Evolutionary conservation across 2,329 filamentous ascomycete genomes (phyloP), one percentile per base, ranked within the genome.

Genomic region (Ophiostoma piceae): DNA sequence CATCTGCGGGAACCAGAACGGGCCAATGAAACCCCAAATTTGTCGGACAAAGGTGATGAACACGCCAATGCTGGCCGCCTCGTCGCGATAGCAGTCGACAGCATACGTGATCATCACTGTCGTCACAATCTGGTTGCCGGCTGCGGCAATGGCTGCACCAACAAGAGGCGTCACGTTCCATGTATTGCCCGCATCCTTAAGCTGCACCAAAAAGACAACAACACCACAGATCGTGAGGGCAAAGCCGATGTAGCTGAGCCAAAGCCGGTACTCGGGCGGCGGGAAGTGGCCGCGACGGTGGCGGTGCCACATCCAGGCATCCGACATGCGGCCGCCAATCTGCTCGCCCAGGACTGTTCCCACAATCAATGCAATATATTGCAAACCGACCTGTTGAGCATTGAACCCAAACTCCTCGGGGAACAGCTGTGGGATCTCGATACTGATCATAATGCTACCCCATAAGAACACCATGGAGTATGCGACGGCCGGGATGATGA

Each of bases 351-450:
- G 78, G 4, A 88, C 75, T 1, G 82, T 83, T 1, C 87, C 86
- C 43, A 88, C 79, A 67, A 88, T 84, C 66, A 87, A 78, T 2
- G 82, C 82, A 8, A 87, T 77, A 73, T 85, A 86, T 71, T 88
- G 85, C 1, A 88, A 80, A 0, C 86, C 86, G 7, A 88, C 79
- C 71, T 87, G 82, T 75, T 88, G 81, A 0, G 84, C 76, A 74
- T 85, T 84, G 78, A 88, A 83, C 16, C 81, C 81, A 70, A 87
- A 89, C 71, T 84, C 84, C 43, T 80, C 76, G 6, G 81, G 79
- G 72, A 87, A 85, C 0, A 88, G 79, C 70, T 87, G 84, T 0
- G 86, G 86, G 3, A 88, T 84, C 73, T 88, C 86, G 35, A 88
- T 82, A 0, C 85, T 85, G 69, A 83, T 77, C 72, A 87, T 77